Evolutionary conservation across 495 filamentous ascomycete species (phyloP), one percentile per base, ranked within the genome.

Genomic region (Acidomyces sp.): DNA sequence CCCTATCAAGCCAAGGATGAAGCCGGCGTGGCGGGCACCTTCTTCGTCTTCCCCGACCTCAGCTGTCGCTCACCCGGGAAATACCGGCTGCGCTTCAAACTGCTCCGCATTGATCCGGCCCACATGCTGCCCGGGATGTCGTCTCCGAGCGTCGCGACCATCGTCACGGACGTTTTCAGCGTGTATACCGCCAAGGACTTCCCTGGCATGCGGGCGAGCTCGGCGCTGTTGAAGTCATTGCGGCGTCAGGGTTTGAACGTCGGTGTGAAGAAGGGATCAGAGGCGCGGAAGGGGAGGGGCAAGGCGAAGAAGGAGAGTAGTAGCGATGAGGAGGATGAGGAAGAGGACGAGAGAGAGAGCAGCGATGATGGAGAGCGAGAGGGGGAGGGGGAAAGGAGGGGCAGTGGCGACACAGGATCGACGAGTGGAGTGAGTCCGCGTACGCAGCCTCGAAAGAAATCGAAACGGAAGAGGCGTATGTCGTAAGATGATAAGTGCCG

Each of bases 121-220:
- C 55, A 56, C 25, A 45, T 63, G 39, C 45, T 49, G 9, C 80
- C 78, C 0, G 67, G 70, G 27, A 29, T 43, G 27, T 34, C 29
- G 15, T 71, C 70, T 23, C 71, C 76, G 9, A 74, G 83, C 18
- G 63, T 80, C 4, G 75, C 77, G 0, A 67, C 73, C 22, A 70
- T 70, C 12, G 76, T 82, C 71, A 87, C 80, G 45, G 77, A 84
- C 29, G 64, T 75, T 6, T 95, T 96, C 55, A 76, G 78, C 17
- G 90, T 95, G 16, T 94, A 78, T 58, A 85, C 84, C 15, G 85
- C 88, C n/a, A 95, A 95, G 56, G 88, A 95, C 57, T 96, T 96
- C 48, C 84, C 85, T 0, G 88, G 90, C 6, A 94, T 96, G 90
- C 66, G 75, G 39, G 75, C 78, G 0, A 80, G 75, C 54, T 81